These are phyloP conservation scores for Nothophaeocryptopus gaeumannii DNA, from an alignment of 2,329 filamentous ascomycete species.

Conservation along the genomic window DNA sequence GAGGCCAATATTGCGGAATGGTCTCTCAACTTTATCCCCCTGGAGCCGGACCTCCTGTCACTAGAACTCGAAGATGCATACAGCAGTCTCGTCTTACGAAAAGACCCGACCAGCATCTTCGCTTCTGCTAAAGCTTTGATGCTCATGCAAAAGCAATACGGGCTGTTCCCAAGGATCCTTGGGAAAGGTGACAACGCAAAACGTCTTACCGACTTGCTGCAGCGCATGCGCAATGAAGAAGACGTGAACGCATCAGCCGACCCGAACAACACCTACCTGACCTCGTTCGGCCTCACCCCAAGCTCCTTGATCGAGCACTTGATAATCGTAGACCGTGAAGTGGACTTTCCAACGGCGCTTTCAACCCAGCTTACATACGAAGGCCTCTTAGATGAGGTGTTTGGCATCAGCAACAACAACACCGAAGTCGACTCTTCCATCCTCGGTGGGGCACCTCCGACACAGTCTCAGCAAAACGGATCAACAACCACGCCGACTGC, in stretches of 20 bases:
- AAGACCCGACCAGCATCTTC: constrained; percentile 88
- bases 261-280: constrained; percentile 44
- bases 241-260: constrained; percentile 50
- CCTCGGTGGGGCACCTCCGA: constrained; percentile 67
- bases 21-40: constrained; percentile 82
- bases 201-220: constrained; percentile 77
- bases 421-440: constrained; percentile 89
- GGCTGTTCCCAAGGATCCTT: constrained; percentile 88
- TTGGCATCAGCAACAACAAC: constrained; percentile 88
- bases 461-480: constrained; percentile 44
- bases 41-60: constrained; percentile 88
- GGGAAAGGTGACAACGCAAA: constrained; percentile 96
- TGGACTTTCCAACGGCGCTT: constrained; percentile 87
- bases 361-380: constrained; percentile 97
- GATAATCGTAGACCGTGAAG: constrained; percentile 91
- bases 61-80: constrained; percentile 87
- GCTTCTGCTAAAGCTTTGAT: constrained; percentile 88
- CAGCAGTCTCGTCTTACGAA: constrained; percentile 79
- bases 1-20: constrained; percentile 88
- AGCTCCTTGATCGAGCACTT: constrained; percentile 86
- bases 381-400: constrained; percentile 89
- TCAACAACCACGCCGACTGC: constrained; percentile 49
- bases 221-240: constrained; percentile 91
- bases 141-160: constrained; percentile 87
- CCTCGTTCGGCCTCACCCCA: constrained; percentile 68